phyloP scores from a whole-genome alignment of 345 rosid species.

The Murraya paniculata region DNA sequence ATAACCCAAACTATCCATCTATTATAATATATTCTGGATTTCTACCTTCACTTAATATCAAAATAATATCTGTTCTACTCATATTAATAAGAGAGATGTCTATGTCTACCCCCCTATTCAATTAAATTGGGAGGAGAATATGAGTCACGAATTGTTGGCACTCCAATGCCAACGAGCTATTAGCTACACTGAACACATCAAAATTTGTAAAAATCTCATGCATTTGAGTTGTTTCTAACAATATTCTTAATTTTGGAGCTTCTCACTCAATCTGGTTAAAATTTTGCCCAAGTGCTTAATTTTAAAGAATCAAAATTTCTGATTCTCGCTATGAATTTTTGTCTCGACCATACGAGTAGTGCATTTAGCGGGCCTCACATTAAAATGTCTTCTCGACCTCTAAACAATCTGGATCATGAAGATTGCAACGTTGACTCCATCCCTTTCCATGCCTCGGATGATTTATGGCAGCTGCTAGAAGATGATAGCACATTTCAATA shows the following conservation, averaged over 20 bases:
- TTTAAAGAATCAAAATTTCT: background rate
- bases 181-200: background rate
- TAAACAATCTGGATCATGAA: background rate
- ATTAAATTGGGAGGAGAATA: too few species aligned
- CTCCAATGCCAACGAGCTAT: too few species aligned
- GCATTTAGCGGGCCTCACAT: background rate
- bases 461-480: background rate
- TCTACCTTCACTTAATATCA: too few species aligned
- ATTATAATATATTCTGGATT: background rate
- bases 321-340: background rate
- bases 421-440: background rate
- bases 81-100: too few species aligned
- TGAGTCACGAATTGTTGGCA: too few species aligned
- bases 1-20: background rate
- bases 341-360: background rate
- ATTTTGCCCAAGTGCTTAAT: background rate
- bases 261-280: background rate
- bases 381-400: conserved; percentile 2
- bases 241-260: background rate
- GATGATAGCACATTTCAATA: background rate
- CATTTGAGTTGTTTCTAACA: background rate
- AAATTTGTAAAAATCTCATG: background rate
- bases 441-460: background rate
- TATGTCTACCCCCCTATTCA: too few species aligned
- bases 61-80: too few species aligned